phyloP scores from a whole-genome alignment of 148 eudicot genomes.

The Camellia granthamiana region DNA sequence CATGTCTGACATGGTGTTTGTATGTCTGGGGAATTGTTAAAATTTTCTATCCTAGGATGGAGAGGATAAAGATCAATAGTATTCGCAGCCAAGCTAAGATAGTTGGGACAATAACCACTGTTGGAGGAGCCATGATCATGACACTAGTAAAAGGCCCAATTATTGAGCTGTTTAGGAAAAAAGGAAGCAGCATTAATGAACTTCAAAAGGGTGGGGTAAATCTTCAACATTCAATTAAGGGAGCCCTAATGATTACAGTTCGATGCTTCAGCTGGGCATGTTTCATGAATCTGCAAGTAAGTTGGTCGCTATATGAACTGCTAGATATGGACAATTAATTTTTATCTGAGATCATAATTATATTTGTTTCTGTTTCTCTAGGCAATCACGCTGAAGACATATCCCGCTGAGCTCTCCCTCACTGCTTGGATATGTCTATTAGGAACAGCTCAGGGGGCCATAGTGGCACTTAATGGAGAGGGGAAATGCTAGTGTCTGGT shows the following conservation, averaged over 20 bases:
- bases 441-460: slow-evolving; percentile 69
- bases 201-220: slow-evolving; percentile 30
- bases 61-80: slow-evolving; percentile 56
- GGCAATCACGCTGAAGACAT: slow-evolving; percentile 74
- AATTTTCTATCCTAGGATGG: slow-evolving; percentile 43
- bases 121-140: slow-evolving; percentile 96
- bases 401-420: slow-evolving; percentile 80
- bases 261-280: slow-evolving; percentile 92
- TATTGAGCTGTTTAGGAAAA: slow-evolving; percentile 39
- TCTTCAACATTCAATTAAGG: slow-evolving; percentile 71
- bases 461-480: slow-evolving; percentile 77
- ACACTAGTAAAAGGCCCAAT: slow-evolving; percentile 72
- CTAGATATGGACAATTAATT: neutral
- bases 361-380: slow-evolving; percentile 15
- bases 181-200: slow-evolving; percentile 24
- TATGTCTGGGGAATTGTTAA: neutral
- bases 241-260: slow-evolving; percentile 71
- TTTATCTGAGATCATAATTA: neutral
- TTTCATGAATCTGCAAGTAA: slow-evolving; percentile 78
- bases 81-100: slow-evolving; percentile 77
- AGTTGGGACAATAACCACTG: slow-evolving; percentile 65
- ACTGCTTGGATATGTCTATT: slow-evolving; percentile 88
- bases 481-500: slow-evolving; percentile 63
- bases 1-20: neutral
- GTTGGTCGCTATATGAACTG: neutral